Conservation (phyloP, 1,284 basidiomycete species). For the Sanghuangporus baumii region DNA sequence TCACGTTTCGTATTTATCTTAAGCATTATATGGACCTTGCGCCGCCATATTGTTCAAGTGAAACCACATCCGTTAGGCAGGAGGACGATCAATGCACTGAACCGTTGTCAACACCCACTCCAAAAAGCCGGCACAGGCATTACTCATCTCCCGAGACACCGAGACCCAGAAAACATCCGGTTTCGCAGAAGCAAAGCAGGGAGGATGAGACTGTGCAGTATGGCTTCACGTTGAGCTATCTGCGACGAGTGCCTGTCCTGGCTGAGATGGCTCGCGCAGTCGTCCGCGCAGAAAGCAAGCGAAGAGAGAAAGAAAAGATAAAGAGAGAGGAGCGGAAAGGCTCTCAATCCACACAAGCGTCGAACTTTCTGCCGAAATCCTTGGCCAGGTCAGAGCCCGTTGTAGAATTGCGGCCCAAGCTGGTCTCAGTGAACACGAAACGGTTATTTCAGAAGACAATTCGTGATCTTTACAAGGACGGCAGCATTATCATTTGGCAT, state of each 20-base stretch:
- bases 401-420: not conserved
- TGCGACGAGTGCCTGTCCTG: conserved; percentile 69
- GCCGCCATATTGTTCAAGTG: conserved; percentile 19
- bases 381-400: not conserved
- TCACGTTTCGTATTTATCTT: conserved; percentile 66
- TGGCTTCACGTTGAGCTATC: conserved; percentile 65
- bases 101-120: conserved; percentile 2
- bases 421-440: conserved; percentile 41
- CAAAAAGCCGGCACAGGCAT: not conserved
- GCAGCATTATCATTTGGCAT: conserved; percentile 62
- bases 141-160: not conserved
- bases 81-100: not conserved
- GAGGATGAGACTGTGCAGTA: conserved; percentile 20
- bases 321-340: conserved; percentile 28
- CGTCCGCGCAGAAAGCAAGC: conserved; percentile 50
- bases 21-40: conserved; percentile 70
- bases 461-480: conserved; percentile 57
- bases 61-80: not conserved
- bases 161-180: not conserved
- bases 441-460: conserved; percentile 58
- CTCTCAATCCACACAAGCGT: not conserved
- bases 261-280: conserved; percentile 54
- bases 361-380: not conserved
- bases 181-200: conserved; percentile 21
- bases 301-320: conserved; percentile 40